Percentiles rank a stretch among this genome's conserved stretches.
These are phyloP conservation scores for Pleoardoris graminearum DNA, from an alignment of 2,329 filamentous ascomycete genomes.

Conservation along the genomic window DNA sequence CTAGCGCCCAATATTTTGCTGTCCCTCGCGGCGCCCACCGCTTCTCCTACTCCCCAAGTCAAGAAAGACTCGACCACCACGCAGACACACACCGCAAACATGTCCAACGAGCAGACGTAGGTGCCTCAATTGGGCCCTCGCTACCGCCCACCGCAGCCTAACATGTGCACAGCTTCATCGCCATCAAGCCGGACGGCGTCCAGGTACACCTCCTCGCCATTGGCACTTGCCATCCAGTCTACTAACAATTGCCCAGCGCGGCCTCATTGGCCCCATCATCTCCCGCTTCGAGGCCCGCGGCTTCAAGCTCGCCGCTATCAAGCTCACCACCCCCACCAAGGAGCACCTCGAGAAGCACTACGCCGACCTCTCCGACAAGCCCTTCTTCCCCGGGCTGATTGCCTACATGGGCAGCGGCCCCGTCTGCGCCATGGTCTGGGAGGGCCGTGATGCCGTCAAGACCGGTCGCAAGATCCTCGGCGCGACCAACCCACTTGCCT, in stretches of 20 bases:
- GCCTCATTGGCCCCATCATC: conserved; percentile 97
- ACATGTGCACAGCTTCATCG: conserved; percentile 80
- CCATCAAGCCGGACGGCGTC: conserved; percentile 99
- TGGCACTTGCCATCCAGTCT: not conserved
- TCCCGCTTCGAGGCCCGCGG: conserved; percentile 96
- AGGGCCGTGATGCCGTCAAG: conserved; percentile 98
- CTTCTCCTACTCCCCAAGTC: conserved; percentile 22
- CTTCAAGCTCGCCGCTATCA: conserved; percentile 98
- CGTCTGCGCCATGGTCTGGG: conserved; percentile 99
- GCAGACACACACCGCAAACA: conserved; percentile 39
- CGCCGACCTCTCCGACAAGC: conserved; percentile 86
- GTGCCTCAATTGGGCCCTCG: conserved; percentile 44
- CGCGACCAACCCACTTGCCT: conserved; percentile 97
- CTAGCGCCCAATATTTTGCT: conserved; percentile 32
- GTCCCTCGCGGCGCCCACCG: conserved; percentile 14
- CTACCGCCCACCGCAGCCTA: conserved; percentile 32
- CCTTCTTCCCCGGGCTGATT: conserved; percentile 95
- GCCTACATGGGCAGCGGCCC: conserved; percentile 96
- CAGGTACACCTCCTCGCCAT: conserved; percentile 66
- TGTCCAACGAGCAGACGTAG: conserved; percentile 86
- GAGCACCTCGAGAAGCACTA: conserved; percentile 99
- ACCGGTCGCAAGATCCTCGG: conserved; percentile 95
- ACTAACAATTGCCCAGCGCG: conserved; percentile 70
- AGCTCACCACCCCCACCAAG: conserved; percentile 86
- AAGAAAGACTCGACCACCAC: conserved; percentile 8